phyloP scores from a whole-genome alignment of 23 red algal genomes.

The Gracilaria caudata region DNA sequence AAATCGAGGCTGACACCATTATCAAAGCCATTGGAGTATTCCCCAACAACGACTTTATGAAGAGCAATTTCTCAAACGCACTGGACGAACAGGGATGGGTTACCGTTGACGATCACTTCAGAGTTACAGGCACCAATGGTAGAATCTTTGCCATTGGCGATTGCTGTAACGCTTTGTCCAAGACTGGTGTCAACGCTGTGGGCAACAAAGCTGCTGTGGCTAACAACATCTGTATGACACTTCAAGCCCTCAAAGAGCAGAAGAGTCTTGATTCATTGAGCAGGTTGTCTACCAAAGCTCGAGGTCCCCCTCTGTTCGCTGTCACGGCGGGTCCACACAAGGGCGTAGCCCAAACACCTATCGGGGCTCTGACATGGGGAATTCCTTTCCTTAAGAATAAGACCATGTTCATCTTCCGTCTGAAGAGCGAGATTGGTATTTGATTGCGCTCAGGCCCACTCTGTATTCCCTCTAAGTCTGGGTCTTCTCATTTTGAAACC shows the following conservation, averaged over 20 bases:
- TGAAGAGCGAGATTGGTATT: slow-evolving; percentile 39
- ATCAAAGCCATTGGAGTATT: slow-evolving; percentile 33
- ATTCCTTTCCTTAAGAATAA: slow-evolving; percentile 56
- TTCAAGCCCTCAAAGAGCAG: slow-evolving; percentile 25
- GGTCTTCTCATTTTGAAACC: neutral
- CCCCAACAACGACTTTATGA: slow-evolving; percentile 34
- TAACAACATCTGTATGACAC: slow-evolving; percentile 23
- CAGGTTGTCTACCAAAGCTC: slow-evolving; percentile 1
- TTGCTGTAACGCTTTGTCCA: slow-evolving; percentile 41
- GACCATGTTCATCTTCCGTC: slow-evolving; percentile 67
- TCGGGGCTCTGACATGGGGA: slow-evolving; percentile 20
- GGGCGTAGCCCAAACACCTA: slow-evolving; percentile 38
- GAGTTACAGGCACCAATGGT: slow-evolving; percentile 27
- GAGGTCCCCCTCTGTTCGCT: slow-evolving; percentile 16
- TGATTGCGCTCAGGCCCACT: neutral
- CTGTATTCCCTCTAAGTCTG: neutral
- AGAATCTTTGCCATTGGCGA: slow-evolving; percentile 55
- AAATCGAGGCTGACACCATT: slow-evolving; percentile 13
- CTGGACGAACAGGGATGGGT: slow-evolving; percentile 51
- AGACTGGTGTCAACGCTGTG: slow-evolving; percentile 40
- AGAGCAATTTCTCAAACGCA: neutral
- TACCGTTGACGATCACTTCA: slow-evolving; percentile 31
- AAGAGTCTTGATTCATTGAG: slow-evolving; percentile 10
- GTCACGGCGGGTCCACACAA: slow-evolving; percentile 44
- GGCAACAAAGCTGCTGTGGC: slow-evolving; percentile 23